Evolutionary conservation across 176 grass and related monocot genomes (phyloP).

Genomic region (maize (Zea mays)): Zm-B73-REFERENCE-NAM-5.0 NC_050100.1:60020501-60021000

Average conservation of each 20-base stretch:
- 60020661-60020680: neutral
- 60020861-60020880: constrained; percentile 50
- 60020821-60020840: constrained; percentile 17
- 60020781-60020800: neutral
- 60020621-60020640: neutral
- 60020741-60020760: neutral
- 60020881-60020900: constrained; percentile 38
- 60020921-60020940: neutral
- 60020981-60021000: neutral
- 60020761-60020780: neutral
- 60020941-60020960: neutral
- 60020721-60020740: neutral
- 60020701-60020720: neutral
- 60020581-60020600: neutral
- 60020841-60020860: constrained; percentile 50
- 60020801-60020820: neutral
- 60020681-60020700: neutral
- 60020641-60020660: neutral
- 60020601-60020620: neutral
- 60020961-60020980: neutral
- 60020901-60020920: neutral
- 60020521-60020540: neutral
- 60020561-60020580: neutral
- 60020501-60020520: neutral
- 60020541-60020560: neutral